A percentile compares a stretch with the other conserved stretches of the same genome.
Evolutionary conservation across 352 stramenopile genomes (phyloP).

Genomic region (Thraustochytrium striatum): DNA sequence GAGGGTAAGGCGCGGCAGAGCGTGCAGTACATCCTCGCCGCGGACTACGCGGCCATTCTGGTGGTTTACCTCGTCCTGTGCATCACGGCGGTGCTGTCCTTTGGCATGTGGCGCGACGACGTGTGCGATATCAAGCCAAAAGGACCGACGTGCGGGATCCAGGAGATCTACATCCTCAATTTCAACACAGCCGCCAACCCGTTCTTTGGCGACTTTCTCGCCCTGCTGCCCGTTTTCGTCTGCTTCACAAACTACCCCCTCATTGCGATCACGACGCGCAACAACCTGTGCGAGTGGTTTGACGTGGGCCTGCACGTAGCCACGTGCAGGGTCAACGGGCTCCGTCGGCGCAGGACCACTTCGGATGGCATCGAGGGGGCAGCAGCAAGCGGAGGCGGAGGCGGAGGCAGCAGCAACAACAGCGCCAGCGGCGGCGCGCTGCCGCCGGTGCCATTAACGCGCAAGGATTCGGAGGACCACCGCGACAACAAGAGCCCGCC

Average conservation of each 20-base stretch:
- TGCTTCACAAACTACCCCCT: slow-evolving; percentile 45
- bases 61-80: slow-evolving; percentile 13
- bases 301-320: no score
- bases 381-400: no score
- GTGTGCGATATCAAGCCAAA: background rate
- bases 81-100: slow-evolving; percentile 27
- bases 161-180: slow-evolving; percentile 43
- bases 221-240: slow-evolving; percentile 30
- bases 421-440: no score
- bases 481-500: no score
- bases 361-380: no score
- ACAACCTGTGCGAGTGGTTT: slow-evolving; percentile 33
- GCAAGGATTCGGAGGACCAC: no score
- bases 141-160: slow-evolving; percentile 2
- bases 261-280: slow-evolving; percentile 42
- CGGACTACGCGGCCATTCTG: slow-evolving; percentile 32
- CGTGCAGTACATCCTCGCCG: background rate
- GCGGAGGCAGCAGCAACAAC: no score
- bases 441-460: no score
- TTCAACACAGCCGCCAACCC: slow-evolving; percentile 17
- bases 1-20: background rate
- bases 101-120: background rate
- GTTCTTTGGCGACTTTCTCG: slow-evolving; percentile 44
- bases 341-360: background rate
- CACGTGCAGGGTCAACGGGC: no score